phyloP scores from a whole-genome alignment of 169 alveolate species.

The Plasmodium relictum region DNA sequence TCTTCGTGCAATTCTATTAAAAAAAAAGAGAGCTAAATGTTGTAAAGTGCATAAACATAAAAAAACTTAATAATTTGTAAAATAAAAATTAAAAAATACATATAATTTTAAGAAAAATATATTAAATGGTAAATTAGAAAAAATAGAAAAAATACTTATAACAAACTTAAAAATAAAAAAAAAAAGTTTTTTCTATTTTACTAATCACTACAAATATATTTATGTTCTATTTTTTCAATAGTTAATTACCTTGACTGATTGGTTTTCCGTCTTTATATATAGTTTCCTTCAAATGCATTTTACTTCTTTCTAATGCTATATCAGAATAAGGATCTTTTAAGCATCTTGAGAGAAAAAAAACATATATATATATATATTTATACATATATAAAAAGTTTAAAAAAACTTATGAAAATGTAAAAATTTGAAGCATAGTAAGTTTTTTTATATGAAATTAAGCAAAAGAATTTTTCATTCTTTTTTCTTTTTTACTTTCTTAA shows the following conservation, averaged over 20 bases:
- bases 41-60: not conserved
- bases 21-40: not conserved
- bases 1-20: slow-evolving; percentile 73
- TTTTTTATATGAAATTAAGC: too few species aligned
- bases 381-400: not conserved
- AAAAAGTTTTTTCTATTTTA: not conserved
- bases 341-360: slow-evolving; percentile 77
- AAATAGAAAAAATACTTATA: not conserved
- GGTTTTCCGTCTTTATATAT: slow-evolving; percentile 84
- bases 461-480: not conserved
- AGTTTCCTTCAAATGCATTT: slow-evolving; percentile 82
- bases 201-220: not conserved
- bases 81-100: slow-evolving; percentile 15
- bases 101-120: not conserved
- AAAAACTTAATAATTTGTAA: not conserved
- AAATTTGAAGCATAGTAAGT: not conserved
- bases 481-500: slow-evolving; percentile 81
- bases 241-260: slow-evolving; percentile 81
- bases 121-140: not conserved
- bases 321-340: slow-evolving; percentile 87
- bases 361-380: slow-evolving; percentile 1
- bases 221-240: not conserved
- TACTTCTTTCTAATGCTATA: slow-evolving; percentile 85
- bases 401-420: not conserved
- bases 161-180: too few species aligned